phyloP scores from a whole-genome alignment of 306 rosid genomes.

The Mucuna pruriens region DNA sequence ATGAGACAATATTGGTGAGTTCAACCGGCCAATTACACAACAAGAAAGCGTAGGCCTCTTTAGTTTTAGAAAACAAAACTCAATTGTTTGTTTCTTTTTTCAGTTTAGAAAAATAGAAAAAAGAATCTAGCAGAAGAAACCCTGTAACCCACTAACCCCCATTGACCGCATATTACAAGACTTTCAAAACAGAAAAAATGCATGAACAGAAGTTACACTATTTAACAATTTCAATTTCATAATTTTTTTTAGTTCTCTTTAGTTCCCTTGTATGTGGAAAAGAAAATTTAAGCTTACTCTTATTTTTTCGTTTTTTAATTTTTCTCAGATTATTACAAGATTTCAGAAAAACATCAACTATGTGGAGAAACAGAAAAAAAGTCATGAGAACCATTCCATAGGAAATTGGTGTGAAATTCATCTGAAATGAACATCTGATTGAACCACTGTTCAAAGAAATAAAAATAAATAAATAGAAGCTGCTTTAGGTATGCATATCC shows the following conservation, averaged over 20 bases:
- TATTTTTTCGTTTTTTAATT: too few species aligned
- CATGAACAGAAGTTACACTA: slow-evolving; percentile 24
- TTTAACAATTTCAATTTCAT: slow-evolving; percentile 13
- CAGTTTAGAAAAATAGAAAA: background rate
- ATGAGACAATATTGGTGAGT: slow-evolving; percentile 49
- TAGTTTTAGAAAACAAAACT: slow-evolving; percentile 23
- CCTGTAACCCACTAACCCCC: slow-evolving; percentile 9
- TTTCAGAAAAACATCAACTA: background rate
- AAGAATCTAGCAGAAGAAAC: slow-evolving; percentile 40
- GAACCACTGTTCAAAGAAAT: background rate
- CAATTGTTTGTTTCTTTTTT: background rate
- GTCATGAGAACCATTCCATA: background rate
- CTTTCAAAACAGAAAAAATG: slow-evolving; percentile 3
- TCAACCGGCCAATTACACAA: slow-evolving; percentile 36
- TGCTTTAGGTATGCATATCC: background rate
- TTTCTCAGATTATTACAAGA: slow-evolving; percentile 3
- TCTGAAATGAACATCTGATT: background rate
- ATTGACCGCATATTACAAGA: slow-evolving; percentile 32
- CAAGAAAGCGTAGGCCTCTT: background rate
- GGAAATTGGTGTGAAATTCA: slow-evolving; percentile 28
- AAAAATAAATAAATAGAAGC: background rate
- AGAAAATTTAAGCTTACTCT: background rate
- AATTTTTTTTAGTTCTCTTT: background rate
- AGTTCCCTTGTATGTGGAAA: background rate
- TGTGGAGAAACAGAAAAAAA: background rate